These are phyloP conservation scores for Blepharisma undulans DNA, from an alignment of 169 alveolate genomes.

Conservation along the genomic window DNA sequence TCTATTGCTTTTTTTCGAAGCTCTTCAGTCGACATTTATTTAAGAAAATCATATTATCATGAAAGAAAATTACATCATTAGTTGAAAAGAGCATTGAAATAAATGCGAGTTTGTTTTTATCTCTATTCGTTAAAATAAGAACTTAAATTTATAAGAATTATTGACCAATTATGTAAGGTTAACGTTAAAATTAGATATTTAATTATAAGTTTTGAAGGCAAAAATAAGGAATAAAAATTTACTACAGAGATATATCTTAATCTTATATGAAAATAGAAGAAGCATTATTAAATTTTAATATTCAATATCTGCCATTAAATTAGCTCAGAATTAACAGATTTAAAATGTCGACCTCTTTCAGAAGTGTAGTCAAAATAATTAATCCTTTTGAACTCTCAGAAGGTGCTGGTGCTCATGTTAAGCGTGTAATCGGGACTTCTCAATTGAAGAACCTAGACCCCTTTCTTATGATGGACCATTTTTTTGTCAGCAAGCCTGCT, in stretches of 20 bases:
- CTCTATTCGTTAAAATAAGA: too few species aligned
- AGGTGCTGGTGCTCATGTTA: constrained; percentile 70
- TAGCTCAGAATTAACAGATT: neutral
- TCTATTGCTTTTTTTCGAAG: constrained; percentile 28
- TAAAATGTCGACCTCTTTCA: neutral
- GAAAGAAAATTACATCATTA: too few species aligned
- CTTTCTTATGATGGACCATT: constrained; percentile 71
- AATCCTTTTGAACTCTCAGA: constrained; percentile 31
- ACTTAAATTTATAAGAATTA: too few species aligned
- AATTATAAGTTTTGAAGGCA: too few species aligned
- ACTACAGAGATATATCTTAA: too few species aligned
- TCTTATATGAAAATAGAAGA: neutral
- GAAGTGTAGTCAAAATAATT: neutral
- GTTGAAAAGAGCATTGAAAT: too few species aligned
- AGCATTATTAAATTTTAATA: neutral
- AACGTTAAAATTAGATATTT: too few species aligned
- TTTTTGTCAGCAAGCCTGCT: constrained; percentile 60
- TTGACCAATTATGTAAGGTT: too few species aligned
- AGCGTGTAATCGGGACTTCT: constrained; percentile 57
- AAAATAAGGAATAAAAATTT: too few species aligned
- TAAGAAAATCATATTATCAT: too few species aligned
- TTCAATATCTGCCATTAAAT: neutral
- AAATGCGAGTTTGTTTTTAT: too few species aligned
- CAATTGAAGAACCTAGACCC: constrained; percentile 62
- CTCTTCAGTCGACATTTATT: constrained; percentile 17